Conservation (phyloP, 225 moss, liverwort and hornwort genomes). For the Marchantia paleacea region DNA sequence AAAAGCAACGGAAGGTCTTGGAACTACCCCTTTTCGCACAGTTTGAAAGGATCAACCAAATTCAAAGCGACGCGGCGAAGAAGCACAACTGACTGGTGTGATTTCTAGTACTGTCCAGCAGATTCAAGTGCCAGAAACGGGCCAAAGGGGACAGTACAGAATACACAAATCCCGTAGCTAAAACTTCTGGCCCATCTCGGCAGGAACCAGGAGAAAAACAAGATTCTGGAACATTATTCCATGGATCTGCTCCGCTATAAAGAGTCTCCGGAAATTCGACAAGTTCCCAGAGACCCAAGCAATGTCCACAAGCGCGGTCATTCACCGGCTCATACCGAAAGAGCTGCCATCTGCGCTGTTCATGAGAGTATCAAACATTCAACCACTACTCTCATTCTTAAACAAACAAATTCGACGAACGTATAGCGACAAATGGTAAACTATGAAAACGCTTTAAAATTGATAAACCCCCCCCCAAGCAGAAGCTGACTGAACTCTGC, state of each 20-base stretch:
- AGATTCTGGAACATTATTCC: neutral
- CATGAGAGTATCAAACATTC: neutral
- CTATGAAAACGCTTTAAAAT: neutral
- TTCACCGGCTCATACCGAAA: neutral
- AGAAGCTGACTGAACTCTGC: neutral
- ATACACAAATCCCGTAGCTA: no score
- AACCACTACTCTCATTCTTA: neutral
- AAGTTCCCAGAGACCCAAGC: neutral
- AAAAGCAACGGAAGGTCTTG: neutral
- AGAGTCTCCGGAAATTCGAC: neutral
- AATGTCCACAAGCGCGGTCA: neutral
- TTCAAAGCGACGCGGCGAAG: neutral
- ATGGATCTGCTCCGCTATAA: neutral
- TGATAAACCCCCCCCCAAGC: neutral
- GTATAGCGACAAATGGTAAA: no score
- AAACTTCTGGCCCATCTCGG: neutral
- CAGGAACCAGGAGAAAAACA: neutral
- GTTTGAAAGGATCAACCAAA: no score
- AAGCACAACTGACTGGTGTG: neutral
- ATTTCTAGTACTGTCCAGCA: neutral
- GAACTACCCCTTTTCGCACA: neutral
- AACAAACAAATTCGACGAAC: conserved; percentile 5
- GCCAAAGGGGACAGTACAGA: neutral
- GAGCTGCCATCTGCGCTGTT: conserved; percentile 5
- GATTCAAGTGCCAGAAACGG: neutral